phyloP scores from a whole-genome alignment of 2,329 filamentous ascomycete species.

The Parafenestella ontariensis region DNA sequence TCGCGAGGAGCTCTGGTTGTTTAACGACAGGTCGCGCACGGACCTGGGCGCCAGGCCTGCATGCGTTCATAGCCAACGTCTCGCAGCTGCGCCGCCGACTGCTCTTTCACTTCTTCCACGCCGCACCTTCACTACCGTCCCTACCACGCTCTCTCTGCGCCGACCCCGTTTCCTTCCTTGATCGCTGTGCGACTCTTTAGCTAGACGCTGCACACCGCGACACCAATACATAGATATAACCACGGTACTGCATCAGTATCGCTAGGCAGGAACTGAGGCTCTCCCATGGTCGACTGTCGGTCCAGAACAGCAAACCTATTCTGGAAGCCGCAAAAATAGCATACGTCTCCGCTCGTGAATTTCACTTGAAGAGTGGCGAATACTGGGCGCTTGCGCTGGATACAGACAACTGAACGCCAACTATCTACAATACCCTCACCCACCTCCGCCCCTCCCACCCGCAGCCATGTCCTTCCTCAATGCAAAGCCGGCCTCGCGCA shows the following conservation, averaged over 20 bases:
- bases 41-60: conserved; percentile 15
- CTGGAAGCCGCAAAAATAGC: too few species aligned
- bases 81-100: background rate
- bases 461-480: conserved; percentile 47
- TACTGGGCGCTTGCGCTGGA: too few species aligned
- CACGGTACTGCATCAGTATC: too few species aligned
- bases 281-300: too few species aligned
- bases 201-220: conserved; percentile 37
- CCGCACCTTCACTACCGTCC: background rate
- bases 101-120: conserved; percentile 8
- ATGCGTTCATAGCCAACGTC: conserved; percentile 23
- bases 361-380: too few species aligned
- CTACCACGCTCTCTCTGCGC: conserved; percentile 6
- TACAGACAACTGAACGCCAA: too few species aligned
- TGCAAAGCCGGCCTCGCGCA: conserved; percentile 29
- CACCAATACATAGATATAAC: too few species aligned
- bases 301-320: too few species aligned
- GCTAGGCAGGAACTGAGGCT: too few species aligned
- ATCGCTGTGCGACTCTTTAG: conserved; percentile 40
- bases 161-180: background rate
- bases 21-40: conserved; percentile 22
- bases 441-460: too few species aligned
- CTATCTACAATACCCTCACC: too few species aligned
- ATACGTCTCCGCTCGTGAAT: too few species aligned
- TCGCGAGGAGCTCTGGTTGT: conserved; percentile 33